A percentile compares a stretch with the other conserved stretches of the same genome.
phyloP scores from a whole-genome alignment of 208 protist genomes.

The Acanthamoeba castellanii region DNA sequence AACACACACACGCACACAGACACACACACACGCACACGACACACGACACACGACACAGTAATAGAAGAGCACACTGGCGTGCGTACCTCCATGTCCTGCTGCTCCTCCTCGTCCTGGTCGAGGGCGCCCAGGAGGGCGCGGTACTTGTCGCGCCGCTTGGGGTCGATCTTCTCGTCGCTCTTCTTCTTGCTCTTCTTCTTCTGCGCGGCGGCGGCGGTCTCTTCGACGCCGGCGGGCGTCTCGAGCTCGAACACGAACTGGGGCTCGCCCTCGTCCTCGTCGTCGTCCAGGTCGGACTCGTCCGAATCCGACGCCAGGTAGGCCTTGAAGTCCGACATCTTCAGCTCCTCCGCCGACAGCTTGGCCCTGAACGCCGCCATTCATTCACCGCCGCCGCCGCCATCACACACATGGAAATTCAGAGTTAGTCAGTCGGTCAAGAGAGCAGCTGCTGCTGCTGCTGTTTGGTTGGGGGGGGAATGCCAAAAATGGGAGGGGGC shows the following conservation, averaged over 20 bases:
- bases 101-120: constrained; percentile 51
- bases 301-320: constrained; percentile 83
- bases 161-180: constrained; percentile 37
- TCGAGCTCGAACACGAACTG: constrained; percentile 67
- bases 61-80: no score
- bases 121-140: not conserved
- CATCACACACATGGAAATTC: no score
- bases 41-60: no score
- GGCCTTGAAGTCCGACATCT: constrained; percentile 80
- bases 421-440: no score
- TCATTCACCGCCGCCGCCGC: no score
- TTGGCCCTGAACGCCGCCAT: constrained; percentile 1
- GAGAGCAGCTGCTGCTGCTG: no score
- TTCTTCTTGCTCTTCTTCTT: not conserved
- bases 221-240: not conserved
- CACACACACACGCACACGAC: no score
- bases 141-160: constrained; percentile 43
- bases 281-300: constrained; percentile 77
- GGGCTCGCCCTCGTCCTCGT: not conserved
- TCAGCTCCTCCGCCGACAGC: constrained; percentile 55
- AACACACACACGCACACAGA: no score
- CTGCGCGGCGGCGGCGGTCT: not conserved
- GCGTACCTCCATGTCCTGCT: constrained; percentile 49
- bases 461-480: not conserved
- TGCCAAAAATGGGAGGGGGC: not conserved